A percentile compares a stretch with the other conserved stretches of the same genome.
Conservation (phyloP, 495 filamentous ascomycete genomes). For the Daldinia vernicosa region DNA sequence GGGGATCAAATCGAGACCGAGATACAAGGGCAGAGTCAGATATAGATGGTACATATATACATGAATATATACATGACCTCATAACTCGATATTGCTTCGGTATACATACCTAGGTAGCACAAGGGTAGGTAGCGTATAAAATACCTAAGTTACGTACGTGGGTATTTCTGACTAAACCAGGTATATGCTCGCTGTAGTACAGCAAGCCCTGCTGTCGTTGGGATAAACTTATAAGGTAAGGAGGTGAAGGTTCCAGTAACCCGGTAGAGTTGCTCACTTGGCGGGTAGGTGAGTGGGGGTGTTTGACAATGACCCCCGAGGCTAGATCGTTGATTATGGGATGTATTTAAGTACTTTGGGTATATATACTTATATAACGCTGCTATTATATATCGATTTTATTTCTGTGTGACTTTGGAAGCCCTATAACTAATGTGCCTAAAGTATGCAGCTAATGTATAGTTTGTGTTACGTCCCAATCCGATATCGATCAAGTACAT, state of each 20-base stretch:
- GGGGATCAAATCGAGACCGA: constrained; percentile 1
- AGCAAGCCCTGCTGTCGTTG: constrained; percentile 31
- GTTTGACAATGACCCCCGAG: background rate
- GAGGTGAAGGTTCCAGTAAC: constrained; percentile 39
- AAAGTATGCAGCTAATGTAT: background rate
- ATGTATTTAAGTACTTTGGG: background rate
- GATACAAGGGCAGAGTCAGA: background rate
- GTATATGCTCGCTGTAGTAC: constrained; percentile 7
- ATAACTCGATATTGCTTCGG: background rate
- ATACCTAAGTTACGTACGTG: constrained; percentile 1
- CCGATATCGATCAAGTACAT: background rate
- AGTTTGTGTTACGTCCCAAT: background rate
- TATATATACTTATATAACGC: background rate
- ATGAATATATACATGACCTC: background rate
- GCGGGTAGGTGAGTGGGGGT: constrained; percentile 5
- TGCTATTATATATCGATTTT: background rate
- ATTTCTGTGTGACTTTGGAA: background rate
- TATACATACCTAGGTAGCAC: background rate
- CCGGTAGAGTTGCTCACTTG: constrained; percentile 29
- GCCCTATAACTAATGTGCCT: background rate
- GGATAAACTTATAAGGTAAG: constrained; percentile 43
- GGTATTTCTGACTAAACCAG: background rate
- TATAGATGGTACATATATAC: background rate
- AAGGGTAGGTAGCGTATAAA: background rate
- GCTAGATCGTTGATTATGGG: background rate